phyloP scores from a whole-genome alignment of 305 asterid species.

The Andrographis paniculata region DNA sequence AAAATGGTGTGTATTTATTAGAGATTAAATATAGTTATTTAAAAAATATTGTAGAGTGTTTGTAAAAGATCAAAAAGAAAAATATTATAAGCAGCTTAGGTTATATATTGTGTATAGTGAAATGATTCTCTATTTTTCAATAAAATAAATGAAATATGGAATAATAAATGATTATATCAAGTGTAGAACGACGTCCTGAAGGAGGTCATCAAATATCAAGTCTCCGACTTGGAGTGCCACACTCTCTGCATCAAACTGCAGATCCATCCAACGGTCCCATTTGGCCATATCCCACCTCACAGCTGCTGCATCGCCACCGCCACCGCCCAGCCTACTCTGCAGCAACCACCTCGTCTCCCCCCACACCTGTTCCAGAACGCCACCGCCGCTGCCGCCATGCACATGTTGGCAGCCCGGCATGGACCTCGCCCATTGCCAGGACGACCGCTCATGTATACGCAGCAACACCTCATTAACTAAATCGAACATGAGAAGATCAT shows the following conservation, averaged over 20 bases:
- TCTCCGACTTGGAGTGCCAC: slow-evolving; percentile 67
- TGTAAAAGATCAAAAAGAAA: no score
- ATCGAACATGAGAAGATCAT: slow-evolving; percentile 59
- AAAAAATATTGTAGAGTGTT: no score
- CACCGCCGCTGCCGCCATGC: slow-evolving; percentile 65
- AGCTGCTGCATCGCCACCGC: slow-evolving; percentile 43
- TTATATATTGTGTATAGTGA: no score
- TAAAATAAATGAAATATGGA: no score
- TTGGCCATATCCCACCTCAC: slow-evolving; percentile 47
- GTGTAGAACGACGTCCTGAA: slow-evolving; percentile 41
- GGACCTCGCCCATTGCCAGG: no score
- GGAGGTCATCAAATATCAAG: slow-evolving; percentile 58
- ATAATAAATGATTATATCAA: no score
- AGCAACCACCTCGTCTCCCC: slow-evolving; percentile 38
- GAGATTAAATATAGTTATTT: no score
- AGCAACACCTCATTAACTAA: slow-evolving; percentile 58
- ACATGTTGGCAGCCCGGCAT: no score
- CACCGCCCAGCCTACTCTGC: slow-evolving; percentile 26
- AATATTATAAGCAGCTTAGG: no score
- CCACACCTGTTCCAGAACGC: slow-evolving; percentile 70
- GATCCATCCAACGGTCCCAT: slow-evolving; percentile 63
- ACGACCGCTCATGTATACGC: slow-evolving; percentile 46
- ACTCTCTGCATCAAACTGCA: slow-evolving; percentile 67
- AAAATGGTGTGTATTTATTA: no score
- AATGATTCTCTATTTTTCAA: no score